These are phyloP conservation scores for Candida sp. DNA, from an alignment of 1,139 yeast genomes.

Conservation along the genomic window DNA sequence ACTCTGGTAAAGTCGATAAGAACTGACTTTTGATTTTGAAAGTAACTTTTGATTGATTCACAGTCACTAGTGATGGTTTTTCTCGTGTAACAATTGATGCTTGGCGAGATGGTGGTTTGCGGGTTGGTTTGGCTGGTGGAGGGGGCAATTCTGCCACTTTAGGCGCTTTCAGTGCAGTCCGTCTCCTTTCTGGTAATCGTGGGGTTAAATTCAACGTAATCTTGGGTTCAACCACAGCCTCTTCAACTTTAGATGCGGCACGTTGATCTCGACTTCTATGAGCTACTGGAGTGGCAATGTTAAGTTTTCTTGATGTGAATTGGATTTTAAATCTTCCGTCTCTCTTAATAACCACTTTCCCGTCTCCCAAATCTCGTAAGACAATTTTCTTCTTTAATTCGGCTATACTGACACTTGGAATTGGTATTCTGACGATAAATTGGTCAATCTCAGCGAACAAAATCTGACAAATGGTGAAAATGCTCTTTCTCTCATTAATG, in stretches of 20 bases:
- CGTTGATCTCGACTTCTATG: conserved; percentile 1
- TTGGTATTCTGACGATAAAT: conserved; percentile 55
- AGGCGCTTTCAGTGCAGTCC: conserved; percentile 2
- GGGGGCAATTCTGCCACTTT: not conserved
- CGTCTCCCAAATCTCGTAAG: conserved; percentile 49
- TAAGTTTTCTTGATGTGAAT: conserved; percentile 20
- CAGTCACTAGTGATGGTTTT: conserved; percentile 3
- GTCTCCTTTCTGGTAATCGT: conserved; percentile 5
- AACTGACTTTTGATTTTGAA: conserved; percentile 4
- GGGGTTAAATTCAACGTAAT: conserved; percentile 18
- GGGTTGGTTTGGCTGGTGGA: not conserved
- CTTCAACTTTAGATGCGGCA: not conserved
- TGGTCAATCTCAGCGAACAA: conserved; percentile 64
- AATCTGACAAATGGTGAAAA: conserved; percentile 66
- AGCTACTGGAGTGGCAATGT: conserved; percentile 1
- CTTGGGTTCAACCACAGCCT: conserved; percentile 12
- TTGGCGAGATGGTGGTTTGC: conserved; percentile 3
- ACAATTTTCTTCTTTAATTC: conserved; percentile 58
- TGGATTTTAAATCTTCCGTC: conserved; percentile 47
- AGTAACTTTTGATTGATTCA: conserved; percentile 7
- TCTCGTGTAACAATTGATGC: not conserved
- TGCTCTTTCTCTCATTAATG: conserved; percentile 54
- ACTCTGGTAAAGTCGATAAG: not conserved
- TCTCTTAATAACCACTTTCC: conserved; percentile 39
- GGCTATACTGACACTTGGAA: conserved; percentile 54